These are phyloP conservation scores for Barnettozyma siamensis DNA, from an alignment of 805 yeast species.

Conservation along the genomic window DNA sequence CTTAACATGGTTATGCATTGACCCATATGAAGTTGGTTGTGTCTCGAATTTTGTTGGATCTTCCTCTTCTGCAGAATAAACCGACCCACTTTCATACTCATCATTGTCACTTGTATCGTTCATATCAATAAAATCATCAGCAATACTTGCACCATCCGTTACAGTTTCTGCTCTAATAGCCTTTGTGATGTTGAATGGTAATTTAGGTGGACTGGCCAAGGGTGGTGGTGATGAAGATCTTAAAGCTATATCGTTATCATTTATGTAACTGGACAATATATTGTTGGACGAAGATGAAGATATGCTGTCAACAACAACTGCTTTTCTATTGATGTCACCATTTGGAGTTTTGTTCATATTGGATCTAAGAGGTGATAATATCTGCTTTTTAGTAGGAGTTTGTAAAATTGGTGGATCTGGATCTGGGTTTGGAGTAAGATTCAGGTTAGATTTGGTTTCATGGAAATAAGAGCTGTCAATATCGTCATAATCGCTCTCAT, in stretches of 20 bases:
- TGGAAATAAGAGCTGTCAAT: conserved; percentile 5
- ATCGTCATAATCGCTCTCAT: conserved; percentile 2
- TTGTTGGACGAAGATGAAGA: conserved; percentile 22
- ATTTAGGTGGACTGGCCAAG: conserved; percentile 12
- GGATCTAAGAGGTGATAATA: conserved; percentile 18
- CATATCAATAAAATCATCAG: conserved; percentile 20
- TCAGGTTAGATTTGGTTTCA: too few species aligned
- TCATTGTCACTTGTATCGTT: conserved; percentile 14
- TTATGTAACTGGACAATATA: conserved; percentile 20
- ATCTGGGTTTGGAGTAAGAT: neutral
- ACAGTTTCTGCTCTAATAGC: conserved; percentile 12
- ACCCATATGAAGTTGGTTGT: conserved; percentile 1
- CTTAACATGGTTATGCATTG: neutral
- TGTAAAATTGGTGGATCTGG: neutral
- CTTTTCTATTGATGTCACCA: conserved; percentile 21
- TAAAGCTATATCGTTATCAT: conserved; percentile 6
- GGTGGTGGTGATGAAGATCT: conserved; percentile 18
- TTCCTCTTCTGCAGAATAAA: neutral
- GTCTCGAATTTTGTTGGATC: conserved; percentile 1
- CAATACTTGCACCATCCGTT: conserved; percentile 11
- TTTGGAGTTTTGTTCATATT: conserved; percentile 14
- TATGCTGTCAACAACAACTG: conserved; percentile 19
- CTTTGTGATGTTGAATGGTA: conserved; percentile 1
- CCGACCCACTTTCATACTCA: neutral
- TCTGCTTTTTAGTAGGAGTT: conserved; percentile 6